phyloP scores from a whole-genome alignment of 768 basidiomycete genomes.

The Hygrocybe punicea region DNA sequence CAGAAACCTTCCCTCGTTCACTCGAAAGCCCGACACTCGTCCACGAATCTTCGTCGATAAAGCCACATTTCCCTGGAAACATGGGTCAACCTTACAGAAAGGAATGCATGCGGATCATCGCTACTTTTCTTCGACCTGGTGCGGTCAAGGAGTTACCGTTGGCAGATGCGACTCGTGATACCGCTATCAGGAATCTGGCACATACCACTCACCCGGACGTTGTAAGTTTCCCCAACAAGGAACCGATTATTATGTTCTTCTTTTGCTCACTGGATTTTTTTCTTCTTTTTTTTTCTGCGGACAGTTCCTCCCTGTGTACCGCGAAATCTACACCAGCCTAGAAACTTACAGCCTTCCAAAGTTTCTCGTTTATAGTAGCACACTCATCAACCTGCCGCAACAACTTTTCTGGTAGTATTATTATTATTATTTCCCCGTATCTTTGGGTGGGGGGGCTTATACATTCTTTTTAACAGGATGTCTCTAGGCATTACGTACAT shows the following conservation, averaged over 20 bases:
- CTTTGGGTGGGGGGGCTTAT: neutral
- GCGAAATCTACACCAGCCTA: slow-evolving; percentile 31
- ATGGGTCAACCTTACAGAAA: slow-evolving; percentile 16
- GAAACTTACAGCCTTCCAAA: slow-evolving; percentile 29
- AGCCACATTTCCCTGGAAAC: neutral
- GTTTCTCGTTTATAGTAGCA: slow-evolving; percentile 32
- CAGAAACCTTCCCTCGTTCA: neutral
- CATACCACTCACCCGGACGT: slow-evolving; percentile 37
- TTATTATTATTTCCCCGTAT: neutral
- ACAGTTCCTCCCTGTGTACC: slow-evolving; percentile 36
- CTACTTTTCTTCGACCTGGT: slow-evolving; percentile 33
- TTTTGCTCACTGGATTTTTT: neutral
- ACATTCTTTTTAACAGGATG: slow-evolving; percentile 24
- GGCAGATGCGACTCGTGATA: slow-evolving; percentile 24
- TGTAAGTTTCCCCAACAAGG: too few species aligned
- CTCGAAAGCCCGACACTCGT: neutral
- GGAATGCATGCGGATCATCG: slow-evolving; percentile 29
- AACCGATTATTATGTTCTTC: too few species aligned
- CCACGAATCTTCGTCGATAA: neutral
- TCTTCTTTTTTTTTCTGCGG: neutral
- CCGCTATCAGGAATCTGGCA: slow-evolving; percentile 26
- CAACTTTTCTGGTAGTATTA: slow-evolving; percentile 32
- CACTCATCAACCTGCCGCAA: slow-evolving; percentile 38
- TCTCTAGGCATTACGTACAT: slow-evolving; percentile 24
- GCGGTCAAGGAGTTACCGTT: slow-evolving; percentile 30